Evolutionary conservation across 208 protist genomes (phyloP).

Genomic region (Tritrichomonas musculus): DNA sequence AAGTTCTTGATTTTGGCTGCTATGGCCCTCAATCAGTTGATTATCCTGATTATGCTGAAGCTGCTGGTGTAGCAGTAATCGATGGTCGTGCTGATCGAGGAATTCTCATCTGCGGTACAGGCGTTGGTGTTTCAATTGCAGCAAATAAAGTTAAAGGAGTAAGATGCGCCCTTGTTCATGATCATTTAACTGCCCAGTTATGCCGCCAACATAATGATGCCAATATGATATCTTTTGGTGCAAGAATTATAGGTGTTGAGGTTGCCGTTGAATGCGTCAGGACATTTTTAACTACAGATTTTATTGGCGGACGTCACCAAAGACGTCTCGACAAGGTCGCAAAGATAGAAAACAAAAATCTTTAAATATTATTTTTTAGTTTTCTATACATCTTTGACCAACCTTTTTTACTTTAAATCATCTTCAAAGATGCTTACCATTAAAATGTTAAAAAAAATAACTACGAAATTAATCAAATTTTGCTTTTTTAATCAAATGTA

Average conservation of each 20-base stretch:
- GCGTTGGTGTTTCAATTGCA: neutral
- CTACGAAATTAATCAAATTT: no score
- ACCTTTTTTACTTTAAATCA: no score
- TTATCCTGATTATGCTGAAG: slow-evolving; percentile 21
- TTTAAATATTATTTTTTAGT: no score
- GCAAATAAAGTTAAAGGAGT: neutral
- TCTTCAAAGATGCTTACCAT: no score
- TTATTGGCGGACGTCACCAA: neutral
- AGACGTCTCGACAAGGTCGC: neutral
- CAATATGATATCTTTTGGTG: neutral
- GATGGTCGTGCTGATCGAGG: neutral
- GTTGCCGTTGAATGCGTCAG: neutral
- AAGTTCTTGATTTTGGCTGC: slow-evolving; percentile 1
- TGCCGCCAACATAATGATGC: neutral
- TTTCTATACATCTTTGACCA: no score
- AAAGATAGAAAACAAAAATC: neutral
- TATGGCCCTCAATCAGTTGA: neutral
- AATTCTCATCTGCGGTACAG: slow-evolving; percentile 21
- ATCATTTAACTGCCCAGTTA: neutral
- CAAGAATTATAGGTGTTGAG: neutral
- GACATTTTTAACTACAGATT: neutral
- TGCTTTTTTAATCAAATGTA: no score
- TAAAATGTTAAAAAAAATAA: no score
- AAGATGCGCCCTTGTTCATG: neutral
- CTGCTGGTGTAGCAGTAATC: neutral